Conservation (phyloP, 345 rosid species). For the Clarkia xantiana region DNA sequence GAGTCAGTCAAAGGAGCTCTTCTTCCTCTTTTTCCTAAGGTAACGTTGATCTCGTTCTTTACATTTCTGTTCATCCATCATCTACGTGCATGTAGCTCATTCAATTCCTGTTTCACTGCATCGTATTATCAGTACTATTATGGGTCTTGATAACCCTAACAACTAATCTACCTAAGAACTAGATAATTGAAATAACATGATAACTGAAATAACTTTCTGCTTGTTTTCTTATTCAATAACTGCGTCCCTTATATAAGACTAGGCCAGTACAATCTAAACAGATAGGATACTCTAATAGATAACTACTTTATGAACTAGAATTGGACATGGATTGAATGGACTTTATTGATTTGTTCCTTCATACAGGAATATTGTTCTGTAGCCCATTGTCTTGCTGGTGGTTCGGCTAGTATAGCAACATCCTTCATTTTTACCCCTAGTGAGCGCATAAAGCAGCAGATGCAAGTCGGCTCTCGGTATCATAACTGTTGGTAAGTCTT, state of each 20-base stretch:
- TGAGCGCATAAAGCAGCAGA: constrained; percentile 87
- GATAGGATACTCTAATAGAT: too few species aligned
- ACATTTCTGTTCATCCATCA: neutral
- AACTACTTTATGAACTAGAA: too few species aligned
- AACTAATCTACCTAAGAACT: too few species aligned
- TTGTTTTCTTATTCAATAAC: too few species aligned
- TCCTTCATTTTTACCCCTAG: constrained; percentile 86
- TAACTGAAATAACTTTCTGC: too few species aligned
- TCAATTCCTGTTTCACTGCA: neutral
- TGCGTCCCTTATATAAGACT: too few species aligned
- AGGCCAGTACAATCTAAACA: too few species aligned
- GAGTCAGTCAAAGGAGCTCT: constrained; percentile 71
- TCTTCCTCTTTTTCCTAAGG: constrained; percentile 69
- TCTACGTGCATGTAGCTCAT: neutral
- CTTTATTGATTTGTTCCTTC: neutral
- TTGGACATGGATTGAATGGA: too few species aligned
- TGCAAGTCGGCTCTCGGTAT: constrained; percentile 87
- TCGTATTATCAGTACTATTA: neutral
- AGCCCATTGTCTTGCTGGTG: constrained; percentile 82
- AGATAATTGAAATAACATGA: too few species aligned
- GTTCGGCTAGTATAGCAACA: constrained; percentile 81
- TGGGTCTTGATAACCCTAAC: too few species aligned
- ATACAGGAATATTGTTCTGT: constrained; percentile 68
- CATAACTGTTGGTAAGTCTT: constrained; percentile 57
- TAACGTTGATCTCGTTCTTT: constrained; percentile 12